Conservation (phyloP, 1,284 basidiomycete genomes). For the Heliocybe sulcata region DNA sequence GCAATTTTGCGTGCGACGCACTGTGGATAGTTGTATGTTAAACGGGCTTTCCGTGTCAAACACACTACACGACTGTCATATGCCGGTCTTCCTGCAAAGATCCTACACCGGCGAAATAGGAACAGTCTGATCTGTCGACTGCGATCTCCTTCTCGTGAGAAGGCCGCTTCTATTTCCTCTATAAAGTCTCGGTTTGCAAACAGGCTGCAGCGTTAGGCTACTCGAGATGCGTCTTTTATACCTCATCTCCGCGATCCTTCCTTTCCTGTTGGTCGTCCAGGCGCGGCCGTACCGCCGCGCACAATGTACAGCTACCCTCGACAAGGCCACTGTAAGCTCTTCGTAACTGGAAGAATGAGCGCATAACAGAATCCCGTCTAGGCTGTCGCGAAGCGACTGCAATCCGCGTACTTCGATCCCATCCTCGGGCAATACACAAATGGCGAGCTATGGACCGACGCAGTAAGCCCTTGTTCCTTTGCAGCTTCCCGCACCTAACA, state of each 20-base stretch:
- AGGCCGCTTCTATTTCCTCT: too few relatives aligned
- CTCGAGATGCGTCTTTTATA: neutral
- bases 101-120: too few relatives aligned
- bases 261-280: neutral
- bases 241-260: neutral
- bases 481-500: too few relatives aligned
- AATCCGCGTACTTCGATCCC: conserved; percentile 30
- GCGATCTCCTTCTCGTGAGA: too few relatives aligned
- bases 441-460: conserved; percentile 44
- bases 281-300: neutral
- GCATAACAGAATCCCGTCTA: conserved; percentile 11
- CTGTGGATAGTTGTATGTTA: too few relatives aligned
- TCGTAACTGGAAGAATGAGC: neutral
- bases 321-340: neutral
- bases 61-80: too few relatives aligned
- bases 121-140: too few relatives aligned
- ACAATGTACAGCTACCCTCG: neutral
- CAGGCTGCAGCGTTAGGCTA: too few relatives aligned
- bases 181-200: too few relatives aligned
- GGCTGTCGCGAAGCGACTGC: conserved; percentile 33
- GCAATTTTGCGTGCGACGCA: too few relatives aligned
- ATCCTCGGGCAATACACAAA: conserved; percentile 31
- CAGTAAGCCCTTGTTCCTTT: conserved; percentile 23
- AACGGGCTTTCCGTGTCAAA: too few relatives aligned
- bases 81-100: too few relatives aligned